Evolutionary conservation across 148 eudicot species (phyloP), one percentile per base, ranked within the genome.

Genomic region (Dysphania ambrosioides): DNA sequence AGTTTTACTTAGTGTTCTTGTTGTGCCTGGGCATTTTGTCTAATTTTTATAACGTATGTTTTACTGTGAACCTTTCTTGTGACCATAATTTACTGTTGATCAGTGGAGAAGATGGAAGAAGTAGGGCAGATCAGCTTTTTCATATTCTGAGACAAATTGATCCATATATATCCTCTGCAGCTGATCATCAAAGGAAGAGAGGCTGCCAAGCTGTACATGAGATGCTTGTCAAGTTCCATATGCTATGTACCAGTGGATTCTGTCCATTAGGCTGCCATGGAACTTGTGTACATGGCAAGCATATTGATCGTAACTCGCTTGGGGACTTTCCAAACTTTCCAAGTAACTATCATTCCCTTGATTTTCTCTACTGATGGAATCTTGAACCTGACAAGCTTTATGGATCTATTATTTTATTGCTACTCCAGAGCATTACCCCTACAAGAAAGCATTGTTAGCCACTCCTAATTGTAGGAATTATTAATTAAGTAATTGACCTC

Each of bases 71-170:
- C 63, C 38, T 51, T 38, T 74, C 24, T 82, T 63, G 77, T 74
- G 34, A 32, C n/a, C 31, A 36, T 31, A 40, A 44, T 63, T 77
- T 31, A 75, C 69, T 79, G 16, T 66, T 83, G n/a, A 78, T 72
- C 77, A 95, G 99, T 83, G 99, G 99, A 53, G 99, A 95, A 79
- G 99, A 95, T 82, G 99, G 99, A 78, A 88, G 91, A 87, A 95
- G 92, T 77, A 93, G 92, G 40, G 88, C 99, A 70, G 99, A 95
- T 77, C 99, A 92, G 80, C 88, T 95, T 67, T 75, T 92, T 82
- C 89, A 88, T 81, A 92, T 95, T 69, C 81, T 90, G 85, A 89
- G 92, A 80, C 96, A 90, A 86, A 76, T 90, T 71, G 99, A 95
- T 89, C 86, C 80, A 67, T 95, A 88, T 75, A 96, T 90, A 75